phyloP scores from a whole-genome alignment of 2,329 filamentous ascomycete species.

The Rhynchosporium secalis region DNA sequence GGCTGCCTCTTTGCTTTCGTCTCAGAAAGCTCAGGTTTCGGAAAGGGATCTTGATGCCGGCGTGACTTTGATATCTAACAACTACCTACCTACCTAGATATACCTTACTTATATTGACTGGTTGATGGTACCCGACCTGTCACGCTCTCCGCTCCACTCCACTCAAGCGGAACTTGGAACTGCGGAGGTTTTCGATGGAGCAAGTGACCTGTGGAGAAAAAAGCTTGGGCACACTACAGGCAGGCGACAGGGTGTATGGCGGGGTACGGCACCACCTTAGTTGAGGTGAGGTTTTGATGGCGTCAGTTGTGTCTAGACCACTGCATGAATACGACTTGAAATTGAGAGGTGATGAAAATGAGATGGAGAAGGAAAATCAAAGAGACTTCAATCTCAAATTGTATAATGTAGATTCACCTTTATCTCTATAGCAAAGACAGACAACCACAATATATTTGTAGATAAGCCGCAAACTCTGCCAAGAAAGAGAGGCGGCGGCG shows the following conservation, averaged over 20 bases:
- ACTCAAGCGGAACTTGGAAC: neutral
- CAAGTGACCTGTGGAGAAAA: constrained; percentile 13
- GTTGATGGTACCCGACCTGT: neutral
- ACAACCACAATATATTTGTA: no score
- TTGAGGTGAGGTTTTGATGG: neutral
- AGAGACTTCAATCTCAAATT: neutral
- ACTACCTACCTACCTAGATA: no score
- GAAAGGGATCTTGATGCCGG: neutral
- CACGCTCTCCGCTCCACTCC: neutral
- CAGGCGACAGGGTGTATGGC: neutral
- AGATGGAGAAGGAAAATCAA: neutral
- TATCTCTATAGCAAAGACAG: no score
- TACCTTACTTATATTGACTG: no score
- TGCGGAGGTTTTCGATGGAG: neutral
- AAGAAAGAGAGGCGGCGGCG: neutral
- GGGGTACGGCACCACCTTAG: neutral
- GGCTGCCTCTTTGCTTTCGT: neutral
- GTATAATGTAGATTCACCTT: neutral
- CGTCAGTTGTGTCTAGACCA: neutral
- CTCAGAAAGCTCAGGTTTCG: neutral
- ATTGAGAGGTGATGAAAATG: neutral
- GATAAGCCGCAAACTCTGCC: no score
- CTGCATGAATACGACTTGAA: neutral
- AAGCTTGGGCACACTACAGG: neutral
- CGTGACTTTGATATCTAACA: neutral